Evolutionary conservation across 345 rosid genomes (phyloP), one percentile per base, ranked within the genome.

Genomic region (Aquilaria sinensis): DNA sequence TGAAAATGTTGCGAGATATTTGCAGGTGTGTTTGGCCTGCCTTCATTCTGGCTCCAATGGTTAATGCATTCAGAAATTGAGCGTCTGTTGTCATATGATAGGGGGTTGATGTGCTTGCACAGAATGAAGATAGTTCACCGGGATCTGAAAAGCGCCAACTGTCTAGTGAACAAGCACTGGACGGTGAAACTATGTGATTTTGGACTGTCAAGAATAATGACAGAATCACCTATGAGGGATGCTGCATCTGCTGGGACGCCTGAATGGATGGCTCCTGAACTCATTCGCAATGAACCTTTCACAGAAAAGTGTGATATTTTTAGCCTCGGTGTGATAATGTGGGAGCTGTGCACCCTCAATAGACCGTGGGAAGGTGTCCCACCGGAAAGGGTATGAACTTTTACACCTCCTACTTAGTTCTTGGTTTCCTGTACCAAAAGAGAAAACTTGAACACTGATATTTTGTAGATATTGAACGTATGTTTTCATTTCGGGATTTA

Each of bases 221-320:
- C 80, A 10, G 84, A 83, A 16, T 62, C 67, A 12, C 78, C 90
- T 61, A 84, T 95, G 77, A 83, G 81, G 73, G 96, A 87, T 71
- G 70, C 88, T 30, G 82, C 96, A 45, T 91, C 92, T 54, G 97
- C 97, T 30, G 99, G 99, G 77, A 91, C 99, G 31, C 99, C 96
- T 11, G 97, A 91, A 75, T 95, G 99, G 99, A 95, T 95, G 99
- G 98, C 96, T 64, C 99, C 99, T 31, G 98, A 95, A 61, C 99
- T 95, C 47, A 85, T 87, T 50, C 90, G 96, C 30, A 88, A 85
- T 48, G 96, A 90, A 56, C 92, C 92, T 51, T 91, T 95, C 77
- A 83, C 96, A 12, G 97, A 89, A 72, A 95, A 95, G 73, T 95
- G 94, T 10, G 99, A 95, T 73, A 95, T 95, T 75, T 95, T 95